Base-by-base conservation (phyloP, 331 rosid genomes). In the Phaseolus coccineus region DNA sequence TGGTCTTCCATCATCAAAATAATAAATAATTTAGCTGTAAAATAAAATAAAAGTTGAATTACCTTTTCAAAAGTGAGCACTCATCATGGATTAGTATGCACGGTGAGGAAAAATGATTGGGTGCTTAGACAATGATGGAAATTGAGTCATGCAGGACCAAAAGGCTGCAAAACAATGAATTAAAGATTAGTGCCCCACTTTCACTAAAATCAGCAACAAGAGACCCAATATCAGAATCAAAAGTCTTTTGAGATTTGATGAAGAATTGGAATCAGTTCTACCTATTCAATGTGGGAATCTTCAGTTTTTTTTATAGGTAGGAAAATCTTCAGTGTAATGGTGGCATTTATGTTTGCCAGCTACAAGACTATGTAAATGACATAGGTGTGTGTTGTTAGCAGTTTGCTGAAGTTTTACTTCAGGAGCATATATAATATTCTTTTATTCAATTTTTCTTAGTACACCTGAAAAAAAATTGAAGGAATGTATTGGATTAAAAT, bases 21-120 rank as follows among this genome's bases (percentile, higher is more conserved):
- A 77, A 11, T 2, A 37, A 37, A 3, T 40, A 40, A 40, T 40
- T 40, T 8, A 40, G 10, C 2, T 8, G 12, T 8, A 40, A 40
- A 40, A 40, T 40, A 8, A 58, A 47, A 51, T 71, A 65, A 83
- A 78, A 68, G 81, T 74, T 79, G 62, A 68, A 37, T 39, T 50
- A 13, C 69, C 83, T 79, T 84, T 74, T 74, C 31, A 74, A 79
- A 84, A 79, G 78, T 59, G 81, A 61, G 58, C 40, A 58, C 50
- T 68, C 69, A 79, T 69, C 48, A 61, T 79, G 71, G 42, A 51
- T 69, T 31, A 42, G 55, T 30, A 39, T 68, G 28, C 57, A 84
- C 27, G 67, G 84, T 40, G 71, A 24, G 70, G 78, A 84, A 69
- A 74, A 83, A 77, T 51, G 30, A 79, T 69, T 11, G 0, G 12